Percentiles rank a stretch among this genome's conserved stretches.
Conservation (phyloP, 139 green algal genomes). For the Chlorella sp. region DNA sequence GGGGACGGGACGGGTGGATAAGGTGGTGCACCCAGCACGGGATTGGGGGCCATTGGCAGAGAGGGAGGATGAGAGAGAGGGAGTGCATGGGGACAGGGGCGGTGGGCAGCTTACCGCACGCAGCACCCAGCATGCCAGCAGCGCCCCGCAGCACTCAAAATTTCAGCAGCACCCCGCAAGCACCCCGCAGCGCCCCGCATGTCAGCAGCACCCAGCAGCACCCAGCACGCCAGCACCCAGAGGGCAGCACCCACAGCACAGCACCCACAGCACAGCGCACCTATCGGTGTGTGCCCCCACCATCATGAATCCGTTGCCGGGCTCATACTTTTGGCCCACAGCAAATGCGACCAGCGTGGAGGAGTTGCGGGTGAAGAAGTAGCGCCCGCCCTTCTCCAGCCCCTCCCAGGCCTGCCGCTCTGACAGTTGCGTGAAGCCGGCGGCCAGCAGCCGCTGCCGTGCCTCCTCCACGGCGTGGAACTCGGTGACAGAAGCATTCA, state of each 20-base stretch:
- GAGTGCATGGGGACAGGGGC: no score
- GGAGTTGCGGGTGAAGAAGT: slow-evolving; percentile 96
- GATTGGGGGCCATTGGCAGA: not conserved
- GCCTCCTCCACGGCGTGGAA: slow-evolving; percentile 64
- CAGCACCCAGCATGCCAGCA: not conserved
- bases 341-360: slow-evolving; percentile 95
- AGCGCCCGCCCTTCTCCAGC: slow-evolving; percentile 73
- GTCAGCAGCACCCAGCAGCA: not conserved
- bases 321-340: slow-evolving; percentile 79
- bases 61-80: not conserved
- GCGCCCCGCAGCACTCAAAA: no score
- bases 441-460: slow-evolving; percentile 57
- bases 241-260: not conserved
- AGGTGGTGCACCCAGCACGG: not conserved
- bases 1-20: not conserved
- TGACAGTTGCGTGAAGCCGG: slow-evolving; percentile 78
- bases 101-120: no score
- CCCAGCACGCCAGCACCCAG: no score
- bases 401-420: slow-evolving; percentile 78
- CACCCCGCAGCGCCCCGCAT: no score
- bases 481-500: slow-evolving; percentile 36
- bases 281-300: slow-evolving; percentile 95
- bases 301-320: slow-evolving; percentile 93
- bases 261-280: not conserved
- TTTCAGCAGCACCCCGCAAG: no score